phyloP scores from a whole-genome alignment of 2,329 filamentous ascomycete species.

The Penicillium frequentans region DNA sequence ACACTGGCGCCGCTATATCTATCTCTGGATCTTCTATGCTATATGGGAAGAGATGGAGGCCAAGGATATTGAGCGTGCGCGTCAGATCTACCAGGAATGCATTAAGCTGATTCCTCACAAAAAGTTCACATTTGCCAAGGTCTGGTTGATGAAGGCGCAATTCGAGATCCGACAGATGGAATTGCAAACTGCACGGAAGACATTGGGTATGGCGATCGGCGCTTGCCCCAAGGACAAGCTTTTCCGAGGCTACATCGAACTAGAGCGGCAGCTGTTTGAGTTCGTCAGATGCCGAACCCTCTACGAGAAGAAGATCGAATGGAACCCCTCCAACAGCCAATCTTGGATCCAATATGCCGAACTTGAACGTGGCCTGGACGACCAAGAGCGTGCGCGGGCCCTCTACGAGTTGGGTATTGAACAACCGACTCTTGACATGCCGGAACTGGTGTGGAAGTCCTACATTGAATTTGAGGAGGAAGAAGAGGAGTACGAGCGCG shows the following conservation, averaged over 20 bases:
- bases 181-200: constrained; percentile 78
- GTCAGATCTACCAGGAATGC: constrained; percentile 88
- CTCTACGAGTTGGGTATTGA: constrained; percentile 90
- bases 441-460: constrained; percentile 93
- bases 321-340: constrained; percentile 84
- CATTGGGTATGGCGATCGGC: constrained; percentile 84
- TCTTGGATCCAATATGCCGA: constrained; percentile 98
- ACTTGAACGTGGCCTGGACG: constrained; percentile 86
- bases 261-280: constrained; percentile 92
- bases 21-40: constrained; percentile 97
- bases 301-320: constrained; percentile 92
- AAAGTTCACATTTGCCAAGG: constrained; percentile 94
- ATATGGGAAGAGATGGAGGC: constrained; percentile 90
- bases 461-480: constrained; percentile 99
- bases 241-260: constrained; percentile 88
- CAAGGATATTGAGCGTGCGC: constrained; percentile 73
- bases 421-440: constrained; percentile 89
- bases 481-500: constrained; percentile 84
- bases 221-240: constrained; percentile 95
- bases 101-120: constrained; percentile 89
- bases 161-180: constrained; percentile 90
- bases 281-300: constrained; percentile 87
- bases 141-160: constrained; percentile 91
- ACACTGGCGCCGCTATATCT: constrained; percentile 96
- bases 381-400: constrained; percentile 79